Conservation (phyloP, 805 yeast genomes). For the Torulaspora microellipsoides region DNA sequence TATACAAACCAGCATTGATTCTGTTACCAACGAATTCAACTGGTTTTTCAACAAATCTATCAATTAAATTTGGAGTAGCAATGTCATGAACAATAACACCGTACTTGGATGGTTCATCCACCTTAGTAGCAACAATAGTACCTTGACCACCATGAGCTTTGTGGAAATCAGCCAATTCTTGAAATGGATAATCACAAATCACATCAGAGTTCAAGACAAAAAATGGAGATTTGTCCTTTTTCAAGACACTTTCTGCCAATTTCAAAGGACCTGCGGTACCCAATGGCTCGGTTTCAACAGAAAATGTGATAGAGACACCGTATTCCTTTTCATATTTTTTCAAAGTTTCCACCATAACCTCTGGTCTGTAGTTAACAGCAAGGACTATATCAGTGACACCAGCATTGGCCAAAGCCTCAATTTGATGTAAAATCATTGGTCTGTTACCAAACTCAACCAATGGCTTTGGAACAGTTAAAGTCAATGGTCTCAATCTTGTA, state of each 20-base stretch:
- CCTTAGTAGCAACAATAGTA: constrained; percentile 98
- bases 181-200: constrained; percentile 97
- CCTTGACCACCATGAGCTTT: constrained; percentile 94
- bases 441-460: constrained; percentile 97
- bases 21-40: constrained; percentile 99
- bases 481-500: constrained; percentile 98
- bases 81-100: constrained; percentile 99
- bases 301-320: constrained; percentile 92
- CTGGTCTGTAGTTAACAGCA: constrained; percentile 99
- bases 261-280: constrained; percentile 99
- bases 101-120: constrained; percentile 98
- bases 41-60: constrained; percentile 98
- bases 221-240: constrained; percentile 94
- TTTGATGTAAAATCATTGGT: constrained; percentile 98
- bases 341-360: constrained; percentile 94
- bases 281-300: constrained; percentile 98
- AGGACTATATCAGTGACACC: constrained; percentile 98
- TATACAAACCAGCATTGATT: constrained; percentile 98
- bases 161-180: constrained; percentile 90
- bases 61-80: constrained; percentile 91
- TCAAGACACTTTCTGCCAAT: constrained; percentile 89
- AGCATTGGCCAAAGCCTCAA: constrained; percentile 95
- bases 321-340: constrained; percentile 91
- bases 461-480: constrained; percentile 93
- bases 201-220: constrained; percentile 98